Base-by-base conservation (phyloP, 2,329 filamentous ascomycete species). In the Hymenoscyphus infarciens region DNA sequence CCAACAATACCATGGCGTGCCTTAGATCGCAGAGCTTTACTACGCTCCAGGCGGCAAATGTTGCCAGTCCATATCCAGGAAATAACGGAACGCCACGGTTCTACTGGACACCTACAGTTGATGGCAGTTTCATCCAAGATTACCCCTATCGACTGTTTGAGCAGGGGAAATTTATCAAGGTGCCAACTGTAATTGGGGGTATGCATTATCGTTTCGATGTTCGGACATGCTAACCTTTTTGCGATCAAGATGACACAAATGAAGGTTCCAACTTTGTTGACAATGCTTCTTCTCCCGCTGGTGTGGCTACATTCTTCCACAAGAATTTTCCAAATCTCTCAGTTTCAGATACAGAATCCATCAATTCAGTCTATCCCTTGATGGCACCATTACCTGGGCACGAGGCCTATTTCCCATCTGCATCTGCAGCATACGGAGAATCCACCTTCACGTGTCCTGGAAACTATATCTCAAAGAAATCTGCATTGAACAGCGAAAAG, bases 221-320 rank as follows among this genome's bases (percentile, higher is more conserved):
- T 22, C 16, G 8, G 19, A 16, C 13, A 33, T 42, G 29, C 13
- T 3, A n/a, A 45, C 31, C 11, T n/a, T 19, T 16, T 45, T 56
- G 27, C n/a, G 15, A 33, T 29, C 38, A 52, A 70, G 77, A 78
- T 64, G 74, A 77, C n/a, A 79, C 77, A 3, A 74, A 81, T 61
- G 87, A 87, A 73, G 87, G 87, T 33, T 87, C 86, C 0, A 73
- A 79, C 4, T 89, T 88, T 71, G 77, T 75, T 5, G 70, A 73
- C 2, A 74, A 76, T n/a, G 73, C 71, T 3, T 66, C 76, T 16
- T 68, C 68, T n/a, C 72, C 73, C 11, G 65, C 69, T 22, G 63
- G 74, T n/a, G 64, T 72, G 3, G 71, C 76, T 2, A 68, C 72
- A 27, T 74, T 75, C 31, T 77, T 80, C 57, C 65, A 76, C 31